Base-by-base conservation (phyloP, 1,284 basidiomycete genomes). In the Porogramme epimiltina region DNA sequence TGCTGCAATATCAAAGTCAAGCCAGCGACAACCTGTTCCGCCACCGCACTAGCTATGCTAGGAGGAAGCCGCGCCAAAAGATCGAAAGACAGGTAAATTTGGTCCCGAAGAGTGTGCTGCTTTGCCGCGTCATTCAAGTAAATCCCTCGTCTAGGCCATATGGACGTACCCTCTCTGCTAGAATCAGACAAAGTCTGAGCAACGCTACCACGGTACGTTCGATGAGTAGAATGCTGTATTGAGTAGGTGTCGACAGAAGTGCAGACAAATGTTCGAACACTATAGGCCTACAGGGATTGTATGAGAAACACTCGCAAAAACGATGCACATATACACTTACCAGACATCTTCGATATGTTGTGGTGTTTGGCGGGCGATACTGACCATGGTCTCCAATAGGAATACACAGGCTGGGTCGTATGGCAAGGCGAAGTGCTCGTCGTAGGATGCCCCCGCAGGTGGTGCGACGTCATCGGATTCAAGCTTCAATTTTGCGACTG, bases 361-460 rank as follows among this genome's bases (percentile, higher is more conserved):
- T 6, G 86, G 80, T 9, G 87, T 82, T 56, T 91, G 85, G 51
- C 83, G 86, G 1, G 89, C 82, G 44, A 98, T 84, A 67, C 91
- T 95, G 50, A 93, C 85, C 87, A 98, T 94, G 47, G 87, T 91
- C 72, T 99, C 97, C 50, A 99, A 73, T 39, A 97, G 81, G 74
- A 98, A 98, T 0, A 97, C 85, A 8, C 93, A 93, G 2, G 93
- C 90, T 5, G 97, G 94, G 66, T 98, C 95, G 65, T 99, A 99
- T 10, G 93, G 85, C 19, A 97, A 73, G 64, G 77, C 74, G 61
- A 76, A 75, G 36, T 70, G 54, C 36, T 70, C 72, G 50, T 79
- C 60, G 6, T 71, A 63, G 15, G 73, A 62, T 39, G 74, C 63
- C n/a, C 67, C 69, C 50, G 66, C 66, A 1, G 64, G 51, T 13